Base-by-base conservation (phyloP, 345 rosid genomes). In the Pugionium dolabratum region DNA sequence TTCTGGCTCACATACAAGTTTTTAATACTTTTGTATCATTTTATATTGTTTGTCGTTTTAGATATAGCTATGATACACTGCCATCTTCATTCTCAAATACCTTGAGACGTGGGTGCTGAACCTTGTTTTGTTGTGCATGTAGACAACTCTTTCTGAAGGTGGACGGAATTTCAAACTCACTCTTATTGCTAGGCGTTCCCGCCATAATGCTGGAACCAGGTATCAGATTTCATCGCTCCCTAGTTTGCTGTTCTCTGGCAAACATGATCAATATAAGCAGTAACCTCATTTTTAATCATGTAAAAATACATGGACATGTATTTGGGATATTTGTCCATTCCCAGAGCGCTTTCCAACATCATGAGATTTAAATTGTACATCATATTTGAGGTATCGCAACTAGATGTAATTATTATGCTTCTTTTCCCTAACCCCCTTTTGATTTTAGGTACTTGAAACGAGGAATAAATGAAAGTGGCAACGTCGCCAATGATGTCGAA, bases 171-270 rank as follows among this genome's bases (percentile, higher is more conserved):
- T 90, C 69, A 87, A 77, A 62, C 81, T 94, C 58, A 86, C 97
- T 46, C 85, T 94, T 43, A 88, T 94, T 70, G 95, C 97, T n/a
- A 90, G 97, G 75, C 96, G 99, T 37, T 94, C 99, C 50, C 92
- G 99, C 27, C 93, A 90, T 82, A 90, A 79, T 76, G 99, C 99
- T 74, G 99, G 99, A 59, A 90, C 92, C 69, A 86, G 99, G 99
- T 94, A 80, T 39, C 80, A 46, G 32, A 55, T 55, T n/a, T 41
- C 43, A 42, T 9, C 51, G 44, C 44, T 44, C 59, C 9, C 48
- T n/a, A n/a, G 28, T 66, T 67, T 53, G 7, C 3, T 7, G 30
- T 53, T 52, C 58, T 59, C 37, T 59, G 37, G 57, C 5, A 2
- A 51, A 30, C 47, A 42, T 43, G 54, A 18, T 35, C 26, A 46